Percentiles rank a stretch among this genome's conserved stretches.
These are phyloP conservation scores for Ogataea degrootiae DNA, from an alignment of 805 yeast species.

Conservation along the genomic window DNA sequence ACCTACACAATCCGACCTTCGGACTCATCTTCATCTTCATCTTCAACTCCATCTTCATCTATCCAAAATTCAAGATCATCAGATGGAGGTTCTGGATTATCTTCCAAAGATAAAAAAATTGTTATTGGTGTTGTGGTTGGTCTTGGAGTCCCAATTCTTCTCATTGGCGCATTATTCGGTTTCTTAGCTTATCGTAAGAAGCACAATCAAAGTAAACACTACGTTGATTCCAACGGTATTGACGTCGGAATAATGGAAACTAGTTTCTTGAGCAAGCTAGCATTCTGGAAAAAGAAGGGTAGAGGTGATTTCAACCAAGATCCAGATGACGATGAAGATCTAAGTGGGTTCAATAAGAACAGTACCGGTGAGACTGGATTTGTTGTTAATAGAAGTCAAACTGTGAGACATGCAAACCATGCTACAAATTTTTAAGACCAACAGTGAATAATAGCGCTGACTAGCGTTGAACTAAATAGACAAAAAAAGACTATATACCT, in stretches of 20 bases:
- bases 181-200: conserved; percentile 16
- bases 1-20: neutral
- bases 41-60: conserved; percentile 29
- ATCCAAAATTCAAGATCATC: conserved; percentile 4
- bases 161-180: conserved; percentile 19
- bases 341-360: conserved; percentile 10
- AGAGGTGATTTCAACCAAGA: conserved; percentile 20
- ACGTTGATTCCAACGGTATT: conserved; percentile 32
- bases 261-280: conserved; percentile 21
- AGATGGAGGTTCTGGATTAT: conserved; percentile 35
- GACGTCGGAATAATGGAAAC: conserved; percentile 26
- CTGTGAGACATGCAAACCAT: conserved; percentile 23
- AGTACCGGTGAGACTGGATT: conserved; percentile 24
- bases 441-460: too few species aligned
- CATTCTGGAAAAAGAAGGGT: conserved; percentile 20
- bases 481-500: too few species aligned
- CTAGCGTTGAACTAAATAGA: too few species aligned
- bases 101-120: conserved; percentile 45
- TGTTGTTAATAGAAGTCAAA: conserved; percentile 27
- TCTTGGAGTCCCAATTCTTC: conserved; percentile 59
- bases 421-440: conserved; percentile 20
- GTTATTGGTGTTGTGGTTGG: conserved; percentile 71
- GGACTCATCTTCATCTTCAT: conserved; percentile 11
- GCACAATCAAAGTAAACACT: conserved; percentile 18
- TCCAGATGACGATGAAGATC: conserved; percentile 19